Evolutionary conservation across 78 protist genomes (phyloP).

Genomic region (Planoprotostelium fungivorum): DNA sequence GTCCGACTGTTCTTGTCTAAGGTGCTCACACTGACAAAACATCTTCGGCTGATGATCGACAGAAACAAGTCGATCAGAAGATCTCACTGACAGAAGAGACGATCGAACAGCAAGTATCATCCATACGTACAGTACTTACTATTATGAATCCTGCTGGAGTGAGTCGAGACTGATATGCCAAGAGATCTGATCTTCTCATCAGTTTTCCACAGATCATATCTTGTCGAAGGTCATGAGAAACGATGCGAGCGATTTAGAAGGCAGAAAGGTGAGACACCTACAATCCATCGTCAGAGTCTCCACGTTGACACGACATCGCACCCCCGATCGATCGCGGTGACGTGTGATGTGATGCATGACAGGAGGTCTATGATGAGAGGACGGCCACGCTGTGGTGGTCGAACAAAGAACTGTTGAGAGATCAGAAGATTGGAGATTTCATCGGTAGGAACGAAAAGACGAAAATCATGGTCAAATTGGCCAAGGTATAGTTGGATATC

Average conservation of each 20-base stretch:
- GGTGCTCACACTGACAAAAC: neutral
- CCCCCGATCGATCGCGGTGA: too few relatives aligned
- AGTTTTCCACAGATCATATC: neutral
- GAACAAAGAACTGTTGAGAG: slow-evolving; percentile 31
- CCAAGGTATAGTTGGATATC: neutral
- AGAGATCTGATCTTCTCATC: neutral
- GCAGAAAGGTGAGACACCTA: neutral
- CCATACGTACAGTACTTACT: neutral
- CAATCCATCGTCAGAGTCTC: neutral
- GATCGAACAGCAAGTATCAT: neutral
- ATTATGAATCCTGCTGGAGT: neutral
- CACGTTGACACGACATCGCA: neutral
- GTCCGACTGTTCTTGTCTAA: neutral
- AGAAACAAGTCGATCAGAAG: neutral
- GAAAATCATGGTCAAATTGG: slow-evolving; percentile 45
- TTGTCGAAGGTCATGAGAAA: neutral
- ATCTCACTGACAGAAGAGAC: neutral
- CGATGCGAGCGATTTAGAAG: neutral
- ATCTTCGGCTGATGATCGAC: neutral
- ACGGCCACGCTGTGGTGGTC: slow-evolving; percentile 53
- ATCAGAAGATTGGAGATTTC: slow-evolving; percentile 12
- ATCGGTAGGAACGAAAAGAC: slow-evolving; percentile 68
- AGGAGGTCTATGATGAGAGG: neutral
- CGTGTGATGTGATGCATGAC: too few relatives aligned
- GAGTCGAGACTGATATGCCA: neutral